A percentile compares a stretch with the other conserved stretches of the same genome.
Conservation (phyloP, 1,284 basidiomycete species). For the Cryptococcus deneoformans region DNA sequence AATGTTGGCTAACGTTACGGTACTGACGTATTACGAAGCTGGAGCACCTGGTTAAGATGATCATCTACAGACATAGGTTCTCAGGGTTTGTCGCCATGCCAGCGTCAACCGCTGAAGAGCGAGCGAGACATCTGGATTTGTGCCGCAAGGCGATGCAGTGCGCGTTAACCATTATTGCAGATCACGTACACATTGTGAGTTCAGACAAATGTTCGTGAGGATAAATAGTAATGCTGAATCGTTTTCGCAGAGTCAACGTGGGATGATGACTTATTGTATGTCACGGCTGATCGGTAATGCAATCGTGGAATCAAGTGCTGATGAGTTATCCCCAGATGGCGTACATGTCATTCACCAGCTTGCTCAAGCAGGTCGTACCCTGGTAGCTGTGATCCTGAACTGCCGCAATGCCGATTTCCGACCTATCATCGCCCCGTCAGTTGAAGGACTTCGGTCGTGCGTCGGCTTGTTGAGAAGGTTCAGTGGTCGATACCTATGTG, state of each 20-base stretch:
- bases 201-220: neutral
- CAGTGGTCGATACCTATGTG: constrained; percentile 61
- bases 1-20: neutral
- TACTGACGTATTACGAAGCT: constrained; percentile 41
- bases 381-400: constrained; percentile 77
- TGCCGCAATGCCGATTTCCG: constrained; percentile 53
- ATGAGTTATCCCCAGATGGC: constrained; percentile 59
- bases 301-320: neutral
- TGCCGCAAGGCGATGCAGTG: constrained; percentile 60
- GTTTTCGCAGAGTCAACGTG: constrained; percentile 56
- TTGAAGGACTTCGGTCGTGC: constrained; percentile 79
- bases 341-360: constrained; percentile 91
- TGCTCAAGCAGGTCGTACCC: constrained; percentile 84
- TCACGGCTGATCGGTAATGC: neutral
- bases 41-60: constrained; percentile 76
- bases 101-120: constrained; percentile 46
- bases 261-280: constrained; percentile 86
- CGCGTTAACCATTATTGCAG: constrained; percentile 62
- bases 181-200: constrained; percentile 76
- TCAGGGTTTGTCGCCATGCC: constrained; percentile 50
- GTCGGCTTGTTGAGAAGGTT: constrained; percentile 66
- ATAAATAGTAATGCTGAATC: neutral
- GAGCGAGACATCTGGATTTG: constrained; percentile 45
- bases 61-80: constrained; percentile 52
- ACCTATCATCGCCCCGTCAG: constrained; percentile 68